Percentiles rank a stretch among this genome's conserved stretches.
Conservation (phyloP, 1,139 yeast genomes). For the Kurtzmaniella quercitrusa region DNA sequence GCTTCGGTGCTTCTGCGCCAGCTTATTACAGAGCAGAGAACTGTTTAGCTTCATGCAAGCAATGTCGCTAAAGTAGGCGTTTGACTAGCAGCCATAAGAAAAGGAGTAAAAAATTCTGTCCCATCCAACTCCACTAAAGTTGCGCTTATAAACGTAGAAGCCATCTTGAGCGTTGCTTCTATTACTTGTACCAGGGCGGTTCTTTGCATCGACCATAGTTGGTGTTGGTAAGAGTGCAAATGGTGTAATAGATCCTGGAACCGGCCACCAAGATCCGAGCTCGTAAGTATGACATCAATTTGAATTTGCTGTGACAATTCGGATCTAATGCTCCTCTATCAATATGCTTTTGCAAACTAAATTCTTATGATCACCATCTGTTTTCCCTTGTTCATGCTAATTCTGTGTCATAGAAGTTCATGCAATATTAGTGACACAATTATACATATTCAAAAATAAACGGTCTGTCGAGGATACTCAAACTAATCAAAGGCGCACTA, state of each 20-base stretch:
- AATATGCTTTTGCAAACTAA: too few species aligned
- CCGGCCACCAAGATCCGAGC: background rate
- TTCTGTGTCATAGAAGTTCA: background rate
- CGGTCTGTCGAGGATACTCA: too few species aligned
- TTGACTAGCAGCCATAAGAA: conserved; percentile 2
- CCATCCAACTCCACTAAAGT: conserved; percentile 1
- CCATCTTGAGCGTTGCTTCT: background rate
- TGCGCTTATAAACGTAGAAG: background rate
- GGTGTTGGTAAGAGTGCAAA: background rate
- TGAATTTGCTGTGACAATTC: background rate
- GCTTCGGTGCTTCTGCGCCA: too few species aligned
- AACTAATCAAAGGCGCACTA: too few species aligned
- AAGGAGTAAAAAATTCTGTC: background rate
- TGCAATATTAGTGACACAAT: background rate
- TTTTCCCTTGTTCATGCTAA: background rate
- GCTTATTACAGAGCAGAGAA: too few species aligned
- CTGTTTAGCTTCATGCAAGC: background rate
- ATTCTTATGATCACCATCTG: too few species aligned
- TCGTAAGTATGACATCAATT: background rate
- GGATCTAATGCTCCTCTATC: too few species aligned
- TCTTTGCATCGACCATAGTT: background rate
- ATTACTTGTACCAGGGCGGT: background rate
- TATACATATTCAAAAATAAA: background rate
- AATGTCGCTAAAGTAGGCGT: conserved; percentile 4
- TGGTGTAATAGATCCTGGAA: background rate